Conservation (phyloP, 208 protist species). For the Crithidia fasciculata region DNA sequence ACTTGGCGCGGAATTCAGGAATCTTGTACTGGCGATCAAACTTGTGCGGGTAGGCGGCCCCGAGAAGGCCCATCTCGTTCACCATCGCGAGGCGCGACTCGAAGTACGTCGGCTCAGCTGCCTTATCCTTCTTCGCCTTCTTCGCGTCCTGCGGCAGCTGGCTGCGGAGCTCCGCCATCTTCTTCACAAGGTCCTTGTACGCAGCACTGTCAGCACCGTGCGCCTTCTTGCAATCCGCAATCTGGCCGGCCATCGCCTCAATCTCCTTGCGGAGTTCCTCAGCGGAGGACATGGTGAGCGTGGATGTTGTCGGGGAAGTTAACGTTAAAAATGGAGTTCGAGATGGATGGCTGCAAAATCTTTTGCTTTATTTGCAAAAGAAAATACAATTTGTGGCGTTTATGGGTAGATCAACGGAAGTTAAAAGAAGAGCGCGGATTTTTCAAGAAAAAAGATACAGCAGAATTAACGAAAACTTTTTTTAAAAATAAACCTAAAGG, state of each 20-base stretch:
- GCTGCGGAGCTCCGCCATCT: constrained; percentile 78
- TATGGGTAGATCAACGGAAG: neutral
- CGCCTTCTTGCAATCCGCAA: constrained; percentile 74
- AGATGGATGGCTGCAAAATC: neutral
- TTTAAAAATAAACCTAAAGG: neutral
- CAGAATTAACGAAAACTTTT: neutral
- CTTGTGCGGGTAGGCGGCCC: constrained; percentile 98
- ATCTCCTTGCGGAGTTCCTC: constrained; percentile 74
- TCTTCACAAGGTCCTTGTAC: constrained; percentile 71
- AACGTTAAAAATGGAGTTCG: neutral
- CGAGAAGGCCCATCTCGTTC: constrained; percentile 81
- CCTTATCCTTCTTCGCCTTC: constrained; percentile 57
- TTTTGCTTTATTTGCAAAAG: neutral
- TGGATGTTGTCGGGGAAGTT: neutral
- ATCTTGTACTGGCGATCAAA: constrained; percentile 91
- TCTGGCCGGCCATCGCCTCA: constrained; percentile 71
- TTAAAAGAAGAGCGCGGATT: neutral
- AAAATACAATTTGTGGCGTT: neutral
- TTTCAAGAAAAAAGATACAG: neutral
- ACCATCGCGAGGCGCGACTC: constrained; percentile 90
- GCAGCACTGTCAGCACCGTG: constrained; percentile 62
- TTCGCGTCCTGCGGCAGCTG: constrained; percentile 50
- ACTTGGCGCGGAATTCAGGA: constrained; percentile 90
- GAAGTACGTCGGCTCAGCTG: constrained; percentile 76
- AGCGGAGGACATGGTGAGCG: constrained; percentile 41